Base-by-base conservation (phyloP, 345 rosid species). In the Stellera chamaejasme region DNA sequence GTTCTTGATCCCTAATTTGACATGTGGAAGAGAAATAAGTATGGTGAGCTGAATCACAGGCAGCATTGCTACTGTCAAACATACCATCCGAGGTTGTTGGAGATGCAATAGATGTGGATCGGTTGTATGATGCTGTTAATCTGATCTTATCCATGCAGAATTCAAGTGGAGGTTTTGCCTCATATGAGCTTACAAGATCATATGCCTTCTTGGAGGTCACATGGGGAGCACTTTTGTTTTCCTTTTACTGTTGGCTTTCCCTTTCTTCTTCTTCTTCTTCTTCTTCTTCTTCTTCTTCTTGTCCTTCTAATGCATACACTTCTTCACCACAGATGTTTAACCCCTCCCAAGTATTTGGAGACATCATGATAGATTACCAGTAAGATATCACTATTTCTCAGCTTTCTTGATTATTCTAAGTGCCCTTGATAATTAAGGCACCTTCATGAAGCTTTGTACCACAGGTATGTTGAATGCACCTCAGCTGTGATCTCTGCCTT, bases 171-270 rank as follows among this genome's bases (percentile, higher is more conserved):
- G 96, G 96, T 2, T 82, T 82, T 71, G 88, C 90, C 2, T 72
- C 96, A 1, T 88, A 80, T 58, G 96, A 88, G 68, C 89, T 71
- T 42, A 80, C 92, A 7, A 75, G 96, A 78, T 84, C 96, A 15
- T 79, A 80, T 66, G 52, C 79, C 0, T 76, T 77, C 84, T 58
- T 88, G 45, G 92, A 88, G 91, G 92, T 79, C 7, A 32, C 7
- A 51, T 57, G 59, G 0, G 23, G n/a, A n/a, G n/a, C n/a, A n/a
- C n/a, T n/a, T n/a, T n/a, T n/a, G n/a, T n/a, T n/a, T n/a, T n/a
- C n/a, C n/a, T n/a, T n/a, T n/a, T n/a, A n/a, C n/a, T n/a, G n/a
- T n/a, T n/a, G n/a, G n/a, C n/a, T n/a, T n/a, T n/a, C n/a, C n/a
- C n/a, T n/a, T n/a, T n/a, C n/a, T n/a, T n/a, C n/a, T n/a, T n/a